Evolutionary conservation across 768 basidiomycete species (phyloP), one percentile per base, ranked within the genome.

Genomic region (Tubosaeta sp.): DNA sequence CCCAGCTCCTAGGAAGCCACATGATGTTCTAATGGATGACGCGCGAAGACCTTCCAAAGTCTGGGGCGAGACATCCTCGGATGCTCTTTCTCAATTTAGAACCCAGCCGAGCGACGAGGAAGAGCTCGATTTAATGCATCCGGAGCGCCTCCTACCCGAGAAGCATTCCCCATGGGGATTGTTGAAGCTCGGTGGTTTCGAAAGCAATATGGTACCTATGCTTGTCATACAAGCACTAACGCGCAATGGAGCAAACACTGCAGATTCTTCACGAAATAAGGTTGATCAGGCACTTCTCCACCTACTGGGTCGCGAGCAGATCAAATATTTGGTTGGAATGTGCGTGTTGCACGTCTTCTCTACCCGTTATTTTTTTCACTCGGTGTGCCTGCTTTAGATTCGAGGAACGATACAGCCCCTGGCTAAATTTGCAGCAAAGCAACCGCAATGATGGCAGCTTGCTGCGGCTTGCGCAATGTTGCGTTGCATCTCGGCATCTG

Each of bases 141-240:
- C 68, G 3, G 68, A 73, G 36, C 68, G 69, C 45, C 63, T 75
- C 18, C 59, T 75, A 3, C 69, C 71, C 1, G 62, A 69, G 43
- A 64, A 61, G 51, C 57, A 61, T 24, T 61, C 61, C 10, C 69
- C 74, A 22, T 71, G 76, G 76, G 69, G 71, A 25, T 60, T 76
- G 47, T 59, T 72, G 50, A 65, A 66, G 24, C 58, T 66, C n/a
- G 71, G 68, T 4, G 67, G 71, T 5, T 65, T 71, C 19, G 74
- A 77, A 43, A 75, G 76, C 67, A 74, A 62, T 1, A 72, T 70
- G 44, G 70, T 73, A 4, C 76, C 76, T 13, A 73, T 79, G 61
- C 62, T 76, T 19, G 75, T 76, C 10, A 69, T 78, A 58, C 73
- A 73, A 53, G 73, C 71, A 29, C 61, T 77, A 30, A 69, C 69